Percentiles rank a stretch among this genome's conserved stretches.
Conservation (phyloP, 2,329 filamentous ascomycete species). For the Trichoderma sp. region DNA sequence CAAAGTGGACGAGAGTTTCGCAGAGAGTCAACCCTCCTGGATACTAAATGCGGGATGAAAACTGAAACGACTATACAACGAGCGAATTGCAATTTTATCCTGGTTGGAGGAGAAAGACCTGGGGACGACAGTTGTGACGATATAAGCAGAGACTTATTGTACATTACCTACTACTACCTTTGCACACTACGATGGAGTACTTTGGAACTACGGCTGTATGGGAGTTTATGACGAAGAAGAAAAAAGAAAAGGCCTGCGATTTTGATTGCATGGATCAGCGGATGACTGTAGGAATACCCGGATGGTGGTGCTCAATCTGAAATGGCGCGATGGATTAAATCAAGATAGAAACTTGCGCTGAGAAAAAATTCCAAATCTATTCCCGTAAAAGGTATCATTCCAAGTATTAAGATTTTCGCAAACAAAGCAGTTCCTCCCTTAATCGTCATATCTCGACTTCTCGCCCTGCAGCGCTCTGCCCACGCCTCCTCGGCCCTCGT, state of each 20-base stretch:
- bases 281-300: constrained; percentile 26
- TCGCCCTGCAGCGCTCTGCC: constrained; percentile 71
- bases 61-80: neutral
- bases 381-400: constrained; percentile 15
- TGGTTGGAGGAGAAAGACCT: neutral
- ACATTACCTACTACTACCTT: neutral
- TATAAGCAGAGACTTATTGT: constrained; percentile 15
- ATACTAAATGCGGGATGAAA: constrained; percentile 57
- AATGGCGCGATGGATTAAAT: constrained; percentile 13
- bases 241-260: neutral
- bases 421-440: constrained; percentile 17
- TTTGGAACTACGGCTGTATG: neutral
- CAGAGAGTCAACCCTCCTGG: constrained; percentile 92
- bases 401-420: neutral
- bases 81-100: constrained; percentile 2
- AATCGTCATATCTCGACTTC: constrained; percentile 41
- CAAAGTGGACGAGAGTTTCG: constrained; percentile 93
- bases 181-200: constrained; percentile 1
- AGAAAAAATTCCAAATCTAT: neutral
- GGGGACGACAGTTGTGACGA: neutral
- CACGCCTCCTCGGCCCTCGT: constrained; percentile 87
- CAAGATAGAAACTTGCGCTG: constrained; percentile 1
- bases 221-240: neutral
- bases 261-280: neutral
- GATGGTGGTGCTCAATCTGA: constrained; percentile 16